phyloP scores from a whole-genome alignment of 768 basidiomycete genomes.

The Melanogaster broomeanus region DNA sequence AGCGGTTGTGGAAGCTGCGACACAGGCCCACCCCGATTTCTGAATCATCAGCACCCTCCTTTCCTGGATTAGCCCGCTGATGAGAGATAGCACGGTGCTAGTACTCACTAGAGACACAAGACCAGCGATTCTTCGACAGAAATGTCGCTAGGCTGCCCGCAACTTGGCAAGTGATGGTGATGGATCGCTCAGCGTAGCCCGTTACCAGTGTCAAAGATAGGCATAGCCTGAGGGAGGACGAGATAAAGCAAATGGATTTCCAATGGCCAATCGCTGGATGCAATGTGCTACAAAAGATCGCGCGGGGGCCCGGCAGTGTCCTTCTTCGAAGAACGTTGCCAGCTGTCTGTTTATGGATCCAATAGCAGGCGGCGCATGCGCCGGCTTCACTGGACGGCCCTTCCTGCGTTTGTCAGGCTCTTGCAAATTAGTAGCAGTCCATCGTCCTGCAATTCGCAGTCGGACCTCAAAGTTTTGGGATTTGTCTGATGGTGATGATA shows the following conservation, averaged over 20 bases:
- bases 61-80: not conserved
- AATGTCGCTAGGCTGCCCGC: not conserved
- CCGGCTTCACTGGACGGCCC: not conserved
- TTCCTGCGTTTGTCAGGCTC: not conserved
- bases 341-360: not conserved
- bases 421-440: not conserved
- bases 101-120: not conserved
- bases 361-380: too few species aligned
- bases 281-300: not conserved
- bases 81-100: not conserved
- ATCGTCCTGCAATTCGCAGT: not conserved
- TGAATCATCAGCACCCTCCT: too few species aligned
- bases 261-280: not conserved
- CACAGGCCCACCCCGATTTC: not conserved
- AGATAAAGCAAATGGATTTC: not conserved
- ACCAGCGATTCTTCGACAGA: not conserved
- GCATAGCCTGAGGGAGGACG: not conserved
- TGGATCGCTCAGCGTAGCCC: not conserved
- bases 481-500: slow-evolving; percentile 24
- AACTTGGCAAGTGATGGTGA: too few species aligned
- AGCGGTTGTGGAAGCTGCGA: not conserved
- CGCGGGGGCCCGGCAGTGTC: not conserved
- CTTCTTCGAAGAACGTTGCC: not conserved
- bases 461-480: slow-evolving; percentile 12
- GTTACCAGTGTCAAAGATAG: not conserved